A percentile compares a stretch with the other conserved stretches of the same genome.
These are phyloP conservation scores for Nakazawaea peltata DNA, from an alignment of 805 yeast species.

Conservation along the genomic window DNA sequence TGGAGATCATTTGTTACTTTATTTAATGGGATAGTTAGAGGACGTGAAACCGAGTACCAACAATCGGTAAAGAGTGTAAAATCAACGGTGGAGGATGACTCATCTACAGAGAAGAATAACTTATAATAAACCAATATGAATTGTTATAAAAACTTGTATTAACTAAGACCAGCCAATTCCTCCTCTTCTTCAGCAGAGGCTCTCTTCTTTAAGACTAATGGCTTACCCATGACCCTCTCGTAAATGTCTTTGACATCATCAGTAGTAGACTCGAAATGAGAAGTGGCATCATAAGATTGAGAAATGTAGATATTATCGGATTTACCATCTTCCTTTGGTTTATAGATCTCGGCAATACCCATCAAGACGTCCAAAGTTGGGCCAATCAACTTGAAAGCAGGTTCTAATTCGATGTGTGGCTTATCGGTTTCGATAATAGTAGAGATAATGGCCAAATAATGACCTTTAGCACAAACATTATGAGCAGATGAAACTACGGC, in stretches of 20 bases:
- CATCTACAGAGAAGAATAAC: no score
- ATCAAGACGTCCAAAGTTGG: conserved; percentile 74
- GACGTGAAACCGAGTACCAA: conserved; percentile 7
- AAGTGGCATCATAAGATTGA: conserved; percentile 85
- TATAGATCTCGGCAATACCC: conserved; percentile 90
- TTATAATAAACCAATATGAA: no score
- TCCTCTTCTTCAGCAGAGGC: conserved; percentile 58
- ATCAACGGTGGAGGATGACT: no score
- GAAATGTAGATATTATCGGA: conserved; percentile 75
- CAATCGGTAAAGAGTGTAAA: no score
- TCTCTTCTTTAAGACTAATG: conserved; percentile 78
- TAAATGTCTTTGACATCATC: conserved; percentile 95
- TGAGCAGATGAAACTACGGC: conserved; percentile 87
- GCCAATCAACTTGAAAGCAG: conserved; percentile 89
- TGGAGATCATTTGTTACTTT: conserved; percentile 12
- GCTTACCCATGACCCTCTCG: conserved; percentile 86
- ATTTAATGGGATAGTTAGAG: conserved; percentile 6
- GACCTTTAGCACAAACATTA: conserved; percentile 82
- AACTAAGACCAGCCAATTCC: conserved; percentile 30
- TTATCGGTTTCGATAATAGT: conserved; percentile 89
- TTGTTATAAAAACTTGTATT: no score
- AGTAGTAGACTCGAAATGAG: conserved; percentile 93
- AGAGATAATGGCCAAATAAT: conserved; percentile 87
- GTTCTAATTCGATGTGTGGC: conserved; percentile 87
- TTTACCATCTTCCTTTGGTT: conserved; percentile 79